Percentiles rank a stretch among this genome's conserved stretches.
Conservation (phyloP, 2,329 filamentous ascomycete species). For the Nemania sp. region DNA sequence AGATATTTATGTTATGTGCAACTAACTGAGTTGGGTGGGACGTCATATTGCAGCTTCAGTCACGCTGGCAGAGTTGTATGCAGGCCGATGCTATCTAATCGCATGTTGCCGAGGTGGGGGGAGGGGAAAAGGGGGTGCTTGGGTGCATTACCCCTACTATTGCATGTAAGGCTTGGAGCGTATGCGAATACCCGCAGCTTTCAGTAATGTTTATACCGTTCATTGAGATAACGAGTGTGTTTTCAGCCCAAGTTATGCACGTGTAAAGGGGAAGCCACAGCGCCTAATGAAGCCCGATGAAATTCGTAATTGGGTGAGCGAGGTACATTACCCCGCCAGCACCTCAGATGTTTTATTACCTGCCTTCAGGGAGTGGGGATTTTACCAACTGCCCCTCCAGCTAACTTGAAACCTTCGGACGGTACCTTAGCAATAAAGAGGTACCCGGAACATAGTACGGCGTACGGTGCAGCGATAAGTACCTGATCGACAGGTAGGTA, state of each 20-base stretch:
- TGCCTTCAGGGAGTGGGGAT: constrained; percentile 13
- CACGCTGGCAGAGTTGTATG: constrained; percentile 31
- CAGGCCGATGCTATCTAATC: too few relatives aligned
- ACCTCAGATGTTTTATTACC: constrained; percentile 23
- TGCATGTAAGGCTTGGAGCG: neutral
- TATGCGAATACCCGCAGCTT: too few relatives aligned
- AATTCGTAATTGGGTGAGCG: neutral
- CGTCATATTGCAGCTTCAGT: constrained; percentile 34
- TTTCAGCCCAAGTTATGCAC: neutral
- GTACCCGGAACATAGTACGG: constrained; percentile 1
- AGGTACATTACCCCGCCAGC: constrained; percentile 38
- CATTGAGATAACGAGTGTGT: constrained; percentile 10
- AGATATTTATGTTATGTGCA: neutral
- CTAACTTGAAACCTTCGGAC: neutral
- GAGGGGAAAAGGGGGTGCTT: too few relatives aligned
- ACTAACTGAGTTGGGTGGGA: constrained; percentile 19
- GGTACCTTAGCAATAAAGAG: neutral
- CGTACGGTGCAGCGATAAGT: neutral
- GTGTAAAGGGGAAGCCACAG: neutral
- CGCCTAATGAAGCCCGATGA: constrained; percentile 36
- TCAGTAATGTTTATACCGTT: too few relatives aligned
- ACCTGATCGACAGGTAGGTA: neutral
- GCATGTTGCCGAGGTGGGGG: too few relatives aligned
- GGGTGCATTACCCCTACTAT: neutral
- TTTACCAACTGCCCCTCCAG: constrained; percentile 22